Percentiles rank a stretch among this genome's conserved stretches.
These are phyloP conservation scores for Sphaerulina populicola DNA, from an alignment of 2,329 filamentous ascomycete species.

Conservation along the genomic window DNA sequence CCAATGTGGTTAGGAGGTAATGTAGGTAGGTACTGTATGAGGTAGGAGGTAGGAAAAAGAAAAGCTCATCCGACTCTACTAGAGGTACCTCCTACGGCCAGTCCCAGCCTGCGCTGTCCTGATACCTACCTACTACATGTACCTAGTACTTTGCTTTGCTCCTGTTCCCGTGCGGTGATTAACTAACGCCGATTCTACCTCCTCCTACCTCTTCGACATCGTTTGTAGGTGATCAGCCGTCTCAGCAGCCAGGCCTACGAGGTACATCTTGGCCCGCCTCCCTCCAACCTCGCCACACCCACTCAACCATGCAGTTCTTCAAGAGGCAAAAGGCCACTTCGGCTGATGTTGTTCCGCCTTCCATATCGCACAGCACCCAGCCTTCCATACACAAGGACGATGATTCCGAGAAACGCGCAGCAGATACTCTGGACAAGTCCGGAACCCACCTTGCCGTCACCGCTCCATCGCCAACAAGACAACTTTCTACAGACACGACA, in stretches of 20 bases:
- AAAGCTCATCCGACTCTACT: no score
- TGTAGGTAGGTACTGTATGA: no score
- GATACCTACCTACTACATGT: no score
- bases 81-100: no score
- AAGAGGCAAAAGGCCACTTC: constrained; percentile 14
- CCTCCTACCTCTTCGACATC: no score
- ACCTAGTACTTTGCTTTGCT: no score
- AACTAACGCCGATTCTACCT: no score
- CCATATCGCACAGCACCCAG: constrained; percentile 7
- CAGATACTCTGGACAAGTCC: constrained; percentile 11
- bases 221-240: no score
- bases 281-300: background rate
- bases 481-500: constrained; percentile 1
- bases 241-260: background rate
- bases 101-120: no score
- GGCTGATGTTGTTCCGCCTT: background rate
- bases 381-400: constrained; percentile 10
- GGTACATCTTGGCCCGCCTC: background rate
- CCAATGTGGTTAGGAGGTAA: no score
- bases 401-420: constrained; percentile 13
- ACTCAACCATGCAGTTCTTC: constrained; percentile 17
- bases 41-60: no score
- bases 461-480: background rate
- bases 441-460: constrained; percentile 1
- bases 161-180: no score